Base-by-base conservation (phyloP, 768 basidiomycete genomes). In the Pleurotus platypus region DNA sequence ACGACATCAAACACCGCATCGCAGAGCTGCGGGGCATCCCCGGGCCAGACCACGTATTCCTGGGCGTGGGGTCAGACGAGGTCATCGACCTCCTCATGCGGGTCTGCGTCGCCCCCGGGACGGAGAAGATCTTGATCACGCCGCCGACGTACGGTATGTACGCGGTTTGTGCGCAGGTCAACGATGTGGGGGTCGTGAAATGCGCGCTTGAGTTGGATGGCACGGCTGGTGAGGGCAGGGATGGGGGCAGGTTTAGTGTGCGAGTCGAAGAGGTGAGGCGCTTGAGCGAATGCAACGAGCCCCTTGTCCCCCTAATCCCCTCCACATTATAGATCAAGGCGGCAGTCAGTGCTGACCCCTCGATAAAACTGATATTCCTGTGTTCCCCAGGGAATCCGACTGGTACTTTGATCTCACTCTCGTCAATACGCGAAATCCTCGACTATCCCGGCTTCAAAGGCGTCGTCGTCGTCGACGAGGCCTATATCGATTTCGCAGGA, bases 131-230 rank as follows among this genome's bases (percentile, higher is more conserved):
- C 35, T 70, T 98, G 66, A 88, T 83, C 37, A 92, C 90, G 1
- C 96, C 96, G 1, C 97, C 97, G 4, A 98, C 97, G 11, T 98
- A 98, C 68, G 97, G 96, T 15, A 99, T 98, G 96, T 98, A 98
- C 72, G 69, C 80, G 11, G 96, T 98, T 1, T 94, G 89, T 58
- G 97, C 96, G 8, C 90, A 97, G 65, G 87, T 98, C 46, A 99
- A 99, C 67, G 97, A 99, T 68, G 77, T 96, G 13, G 89, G 83
- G 0, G 72, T 96, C 3, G 83, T 94, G 46, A 87, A 87, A 65
- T 85, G 90, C 16, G 85, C 86, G 2, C 73, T 98, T 22, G 83
- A 86, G 62, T 66, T 89, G 26, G 73, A 71, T 12, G 84, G 78
- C 2, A 69, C 67, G 3, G 63, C 78, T 12, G 91, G 91, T 2